Evolutionary conservation across 345 rosid genomes (phyloP).

Genomic region (Turritis glabra): DNA sequence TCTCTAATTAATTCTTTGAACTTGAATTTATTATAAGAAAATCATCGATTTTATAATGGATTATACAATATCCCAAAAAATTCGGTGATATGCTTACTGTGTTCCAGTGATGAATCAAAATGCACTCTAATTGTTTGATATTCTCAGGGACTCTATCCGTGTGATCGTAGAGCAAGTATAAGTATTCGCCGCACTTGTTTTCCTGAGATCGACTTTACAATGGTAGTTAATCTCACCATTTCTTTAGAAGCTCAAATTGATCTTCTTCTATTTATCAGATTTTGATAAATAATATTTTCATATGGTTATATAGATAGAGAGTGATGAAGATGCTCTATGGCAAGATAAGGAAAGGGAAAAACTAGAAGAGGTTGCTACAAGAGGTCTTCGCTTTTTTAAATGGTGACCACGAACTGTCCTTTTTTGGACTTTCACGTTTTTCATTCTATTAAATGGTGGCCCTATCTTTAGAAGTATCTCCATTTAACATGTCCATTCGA

Average conservation of each 20-base stretch:
- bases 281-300: not conserved
- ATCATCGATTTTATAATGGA: not conserved
- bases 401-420: conserved; percentile 44
- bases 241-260: not conserved
- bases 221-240: conserved; percentile 39
- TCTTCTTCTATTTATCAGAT: not conserved
- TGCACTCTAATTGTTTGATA: not conserved
- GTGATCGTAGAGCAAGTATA: conserved; percentile 62
- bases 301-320: conserved; percentile 55
- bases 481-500: too few relatives aligned
- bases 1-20: not conserved
- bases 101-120: not conserved
- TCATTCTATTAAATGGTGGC: not conserved
- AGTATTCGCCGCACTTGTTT: conserved; percentile 43
- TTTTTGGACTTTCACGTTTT: not conserved
- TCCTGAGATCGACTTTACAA: conserved; percentile 62
- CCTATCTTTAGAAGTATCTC: not conserved
- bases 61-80: not conserved
- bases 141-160: conserved; percentile 70
- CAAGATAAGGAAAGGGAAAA: conserved; percentile 49
- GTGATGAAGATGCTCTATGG: conserved; percentile 70
- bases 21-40: not conserved
- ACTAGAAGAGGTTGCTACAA: conserved; percentile 51
- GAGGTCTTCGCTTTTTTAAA: conserved; percentile 58
- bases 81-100: not conserved